These are phyloP conservation scores for Aechmea fasciata DNA, from an alignment of 176 grass and related monocot species.

Conservation along the genomic window DNA sequence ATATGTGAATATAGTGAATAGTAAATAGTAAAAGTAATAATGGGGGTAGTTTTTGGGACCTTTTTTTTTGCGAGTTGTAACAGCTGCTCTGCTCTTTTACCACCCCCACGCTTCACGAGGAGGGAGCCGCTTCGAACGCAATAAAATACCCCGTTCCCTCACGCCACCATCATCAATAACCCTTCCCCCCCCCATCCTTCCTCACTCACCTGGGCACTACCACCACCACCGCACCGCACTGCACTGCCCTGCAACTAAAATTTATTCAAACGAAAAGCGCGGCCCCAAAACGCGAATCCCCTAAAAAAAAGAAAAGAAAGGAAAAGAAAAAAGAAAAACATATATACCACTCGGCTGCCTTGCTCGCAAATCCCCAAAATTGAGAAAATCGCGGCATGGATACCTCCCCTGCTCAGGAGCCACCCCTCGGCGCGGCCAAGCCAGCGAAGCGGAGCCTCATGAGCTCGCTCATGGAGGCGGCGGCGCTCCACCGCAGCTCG, in stretches of 20 bases:
- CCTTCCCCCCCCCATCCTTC: neutral
- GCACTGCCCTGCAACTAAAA: neutral
- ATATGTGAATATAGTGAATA: no score
- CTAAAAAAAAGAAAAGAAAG: no score
- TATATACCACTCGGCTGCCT: neutral
- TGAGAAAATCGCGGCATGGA: neutral
- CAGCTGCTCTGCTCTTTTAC: neutral
- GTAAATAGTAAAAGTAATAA: no score
- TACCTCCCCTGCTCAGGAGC: neutral
- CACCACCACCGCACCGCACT: constrained; percentile 2
- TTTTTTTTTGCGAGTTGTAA: neutral
- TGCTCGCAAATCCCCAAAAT: constrained; percentile 1
- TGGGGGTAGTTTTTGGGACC: no score
- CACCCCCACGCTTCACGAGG: neutral
- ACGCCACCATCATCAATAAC: constrained; percentile 31
- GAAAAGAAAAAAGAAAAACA: no score
- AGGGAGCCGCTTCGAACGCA: no score
- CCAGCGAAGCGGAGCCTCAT: constrained; percentile 62
- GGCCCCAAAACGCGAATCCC: neutral
- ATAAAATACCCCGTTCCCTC: neutral
- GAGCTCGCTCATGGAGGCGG: constrained; percentile 66
- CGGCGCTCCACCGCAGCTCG: constrained; percentile 36
- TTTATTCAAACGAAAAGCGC: constrained; percentile 2
- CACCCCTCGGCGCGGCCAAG: neutral
- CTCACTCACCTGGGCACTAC: constrained; percentile 15